Conservation (phyloP, 1,284 basidiomycete genomes). For the Boletellus dicymbophilus region DNA sequence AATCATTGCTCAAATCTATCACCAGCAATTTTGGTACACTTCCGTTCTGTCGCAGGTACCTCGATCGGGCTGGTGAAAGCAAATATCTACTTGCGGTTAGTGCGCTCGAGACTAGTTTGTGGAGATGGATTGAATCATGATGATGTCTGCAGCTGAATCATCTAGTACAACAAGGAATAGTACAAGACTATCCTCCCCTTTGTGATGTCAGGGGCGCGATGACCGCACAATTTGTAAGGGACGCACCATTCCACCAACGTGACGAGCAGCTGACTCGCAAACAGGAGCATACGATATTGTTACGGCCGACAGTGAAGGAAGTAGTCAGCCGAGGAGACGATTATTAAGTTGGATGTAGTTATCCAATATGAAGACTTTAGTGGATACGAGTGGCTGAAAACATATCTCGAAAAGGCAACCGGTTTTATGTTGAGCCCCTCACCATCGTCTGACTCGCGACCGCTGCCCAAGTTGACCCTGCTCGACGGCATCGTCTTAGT, state of each 20-base stretch:
- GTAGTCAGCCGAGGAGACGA: constrained; percentile 94
- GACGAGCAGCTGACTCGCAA: constrained; percentile 9
- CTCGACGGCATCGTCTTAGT: not conserved
- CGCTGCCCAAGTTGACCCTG: no score
- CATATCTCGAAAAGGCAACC: constrained; percentile 27
- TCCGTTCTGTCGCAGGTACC: constrained; percentile 94
- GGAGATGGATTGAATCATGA: not conserved
- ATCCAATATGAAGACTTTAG: no score
- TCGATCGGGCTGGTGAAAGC: constrained; percentile 93
- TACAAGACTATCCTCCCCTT: constrained; percentile 95
- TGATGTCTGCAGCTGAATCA: constrained; percentile 72
- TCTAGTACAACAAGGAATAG: constrained; percentile 86
- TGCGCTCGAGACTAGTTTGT: constrained; percentile 9
- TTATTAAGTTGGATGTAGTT: constrained; percentile 51
- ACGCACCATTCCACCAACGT: constrained; percentile 1
- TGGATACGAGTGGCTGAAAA: not conserved
- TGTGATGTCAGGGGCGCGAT: constrained; percentile 81
- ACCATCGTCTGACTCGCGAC: no score
- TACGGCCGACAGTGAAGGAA: constrained; percentile 93
- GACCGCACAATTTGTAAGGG: constrained; percentile 90
- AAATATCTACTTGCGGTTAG: constrained; percentile 91
- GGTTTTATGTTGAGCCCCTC: not conserved
- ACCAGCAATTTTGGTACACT: constrained; percentile 94
- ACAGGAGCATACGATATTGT: constrained; percentile 91
- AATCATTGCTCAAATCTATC: constrained; percentile 86